Percentiles rank a stretch among this genome's conserved stretches.
Conservation (phyloP, 2,329 filamentous ascomycete genomes). For the Fusarium chlamydosporum region DNA sequence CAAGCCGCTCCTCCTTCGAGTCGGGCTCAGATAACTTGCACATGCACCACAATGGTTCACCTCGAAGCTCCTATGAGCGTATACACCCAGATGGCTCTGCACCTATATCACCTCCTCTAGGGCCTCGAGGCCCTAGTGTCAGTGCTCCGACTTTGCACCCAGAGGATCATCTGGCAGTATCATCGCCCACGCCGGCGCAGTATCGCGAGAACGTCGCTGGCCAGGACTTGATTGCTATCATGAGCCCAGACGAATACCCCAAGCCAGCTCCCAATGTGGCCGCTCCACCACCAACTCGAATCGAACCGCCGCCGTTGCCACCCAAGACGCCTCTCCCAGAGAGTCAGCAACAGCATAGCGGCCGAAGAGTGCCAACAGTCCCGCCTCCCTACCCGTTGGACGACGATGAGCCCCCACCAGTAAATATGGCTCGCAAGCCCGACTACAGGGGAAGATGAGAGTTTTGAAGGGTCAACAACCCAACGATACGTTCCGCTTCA, state of each 20-base stretch:
- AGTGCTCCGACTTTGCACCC: conserved; percentile 50
- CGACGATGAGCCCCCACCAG: conserved; percentile 84
- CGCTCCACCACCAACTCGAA: conserved; percentile 54
- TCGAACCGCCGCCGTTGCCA: conserved; percentile 78
- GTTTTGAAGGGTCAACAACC: not conserved
- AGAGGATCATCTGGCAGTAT: conserved; percentile 69
- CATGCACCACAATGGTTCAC: conserved; percentile 59
- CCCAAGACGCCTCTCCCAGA: conserved; percentile 82
- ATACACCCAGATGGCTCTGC: conserved; percentile 53
- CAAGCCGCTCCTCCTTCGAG: conserved; percentile 69
- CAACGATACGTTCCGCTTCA: not conserved
- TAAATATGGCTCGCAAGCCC: conserved; percentile 90
- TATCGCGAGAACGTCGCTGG: conserved; percentile 68
- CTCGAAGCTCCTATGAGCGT: conserved; percentile 66
- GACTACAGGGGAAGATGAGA: conserved; percentile 69
- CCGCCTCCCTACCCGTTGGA: conserved; percentile 83
- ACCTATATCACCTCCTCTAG: conserved; percentile 49
- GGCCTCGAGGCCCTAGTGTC: conserved; percentile 50
- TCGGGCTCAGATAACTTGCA: conserved; percentile 67
- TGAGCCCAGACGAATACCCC: conserved; percentile 71
- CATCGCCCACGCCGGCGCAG: conserved; percentile 71
- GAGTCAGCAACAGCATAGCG: conserved; percentile 51
- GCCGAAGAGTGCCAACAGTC: conserved; percentile 54
- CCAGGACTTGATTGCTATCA: conserved; percentile 77
- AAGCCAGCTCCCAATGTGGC: conserved; percentile 55